These are phyloP conservation scores for Cordyceps sp. DNA, from an alignment of 2,329 filamentous ascomycete genomes.

Conservation along the genomic window DNA sequence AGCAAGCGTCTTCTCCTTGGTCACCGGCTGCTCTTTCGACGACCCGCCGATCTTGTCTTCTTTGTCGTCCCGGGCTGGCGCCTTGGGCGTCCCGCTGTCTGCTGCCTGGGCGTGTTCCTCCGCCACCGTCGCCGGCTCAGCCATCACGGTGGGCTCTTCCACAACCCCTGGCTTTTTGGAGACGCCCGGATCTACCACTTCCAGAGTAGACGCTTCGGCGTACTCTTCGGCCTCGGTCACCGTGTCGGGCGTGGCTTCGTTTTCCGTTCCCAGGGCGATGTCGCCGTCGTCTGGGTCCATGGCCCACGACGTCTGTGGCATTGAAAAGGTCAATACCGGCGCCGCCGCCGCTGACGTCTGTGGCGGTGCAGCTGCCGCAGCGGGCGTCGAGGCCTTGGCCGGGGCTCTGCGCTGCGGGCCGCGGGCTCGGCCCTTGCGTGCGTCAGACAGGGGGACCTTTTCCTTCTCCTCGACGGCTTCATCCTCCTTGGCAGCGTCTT, in stretches of 20 bases:
- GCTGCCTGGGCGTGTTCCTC: not conserved
- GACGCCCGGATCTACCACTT: not conserved
- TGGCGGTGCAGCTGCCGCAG: constrained; percentile 4
- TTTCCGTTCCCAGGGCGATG: constrained; percentile 12
- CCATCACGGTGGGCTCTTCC: not conserved
- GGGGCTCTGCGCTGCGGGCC: constrained; percentile 68
- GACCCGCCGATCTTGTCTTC: not conserved
- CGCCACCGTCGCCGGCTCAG: not conserved
- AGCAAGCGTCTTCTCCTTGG: constrained; percentile 18
- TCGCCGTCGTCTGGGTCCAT: constrained; percentile 33
- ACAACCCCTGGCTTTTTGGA: not conserved
- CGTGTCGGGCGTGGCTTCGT: constrained; percentile 3
- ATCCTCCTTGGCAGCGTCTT: constrained; percentile 43
- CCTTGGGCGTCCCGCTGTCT: no score
- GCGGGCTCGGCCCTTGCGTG: constrained; percentile 75
- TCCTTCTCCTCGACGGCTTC: constrained; percentile 41
- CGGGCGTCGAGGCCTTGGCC: constrained; percentile 28
- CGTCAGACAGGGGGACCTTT: constrained; percentile 70
- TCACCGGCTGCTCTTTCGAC: constrained; percentile 1
- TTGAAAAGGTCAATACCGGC: constrained; percentile 27
- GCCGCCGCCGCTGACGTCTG: constrained; percentile 9
- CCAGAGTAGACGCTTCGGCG: not conserved
- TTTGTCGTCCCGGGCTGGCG: not conserved
- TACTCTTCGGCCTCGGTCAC: constrained; percentile 3
- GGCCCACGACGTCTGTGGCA: constrained; percentile 31